These are phyloP conservation scores for Trichocladium uniseriatum DNA, from an alignment of 495 filamentous ascomycete genomes.

Conservation along the genomic window DNA sequence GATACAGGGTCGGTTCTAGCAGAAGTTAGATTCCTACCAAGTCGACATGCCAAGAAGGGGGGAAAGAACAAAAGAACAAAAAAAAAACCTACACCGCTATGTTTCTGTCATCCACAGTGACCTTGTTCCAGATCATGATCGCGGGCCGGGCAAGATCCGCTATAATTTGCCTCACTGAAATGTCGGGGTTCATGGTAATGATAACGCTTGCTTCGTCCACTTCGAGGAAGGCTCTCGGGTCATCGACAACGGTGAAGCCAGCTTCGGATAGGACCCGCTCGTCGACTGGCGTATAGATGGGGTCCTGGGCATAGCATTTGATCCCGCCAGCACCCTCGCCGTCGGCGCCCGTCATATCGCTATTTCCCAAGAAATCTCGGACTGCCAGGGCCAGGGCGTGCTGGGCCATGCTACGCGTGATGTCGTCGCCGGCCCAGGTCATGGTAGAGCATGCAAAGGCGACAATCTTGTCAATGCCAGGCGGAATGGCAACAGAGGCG, in stretches of 20 bases:
- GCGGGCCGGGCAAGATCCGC: slow-evolving; percentile 27
- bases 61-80: too few relatives aligned
- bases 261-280: background rate
- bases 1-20: background rate
- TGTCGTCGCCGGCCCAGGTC: background rate
- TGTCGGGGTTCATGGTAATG: slow-evolving; percentile 19
- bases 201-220: slow-evolving; percentile 22
- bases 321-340: background rate
- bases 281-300: background rate
- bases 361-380: background rate
- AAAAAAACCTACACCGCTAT: too few relatives aligned
- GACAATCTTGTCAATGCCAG: too few relatives aligned
- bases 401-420: background rate
- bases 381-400: background rate
- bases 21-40: too few relatives aligned
- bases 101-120: too few relatives aligned
- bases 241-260: slow-evolving; percentile 17
- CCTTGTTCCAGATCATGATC: too few relatives aligned
- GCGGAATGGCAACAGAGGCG: too few relatives aligned
- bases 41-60: too few relatives aligned
- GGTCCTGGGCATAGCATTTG: slow-evolving; percentile 7
- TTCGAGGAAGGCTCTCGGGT: slow-evolving; percentile 24
- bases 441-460: background rate
- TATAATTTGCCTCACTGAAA: slow-evolving; percentile 26
- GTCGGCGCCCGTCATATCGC: background rate